A percentile compares a stretch with the other conserved stretches of the same genome.
Evolutionary conservation across 2,329 filamentous ascomycete genomes (phyloP).

Genomic region (Stagonosporopsis cucurbitacearum): DNA sequence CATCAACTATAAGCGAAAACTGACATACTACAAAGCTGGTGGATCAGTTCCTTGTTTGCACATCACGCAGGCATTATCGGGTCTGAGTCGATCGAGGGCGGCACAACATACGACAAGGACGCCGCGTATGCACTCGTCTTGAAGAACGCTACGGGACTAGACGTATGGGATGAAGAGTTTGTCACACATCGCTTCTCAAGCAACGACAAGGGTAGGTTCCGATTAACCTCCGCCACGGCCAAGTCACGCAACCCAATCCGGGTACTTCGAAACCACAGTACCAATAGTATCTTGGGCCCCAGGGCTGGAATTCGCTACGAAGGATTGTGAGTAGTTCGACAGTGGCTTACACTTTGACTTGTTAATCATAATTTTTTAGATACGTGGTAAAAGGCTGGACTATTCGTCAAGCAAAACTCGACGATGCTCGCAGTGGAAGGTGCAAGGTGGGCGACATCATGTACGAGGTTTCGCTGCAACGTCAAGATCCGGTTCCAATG

Average conservation of each 20-base stretch:
- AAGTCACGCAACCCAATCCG: conserved; percentile 52
- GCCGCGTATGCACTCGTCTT: conserved; percentile 57
- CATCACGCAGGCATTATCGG: conserved; percentile 58
- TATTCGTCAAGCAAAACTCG: conserved; percentile 37
- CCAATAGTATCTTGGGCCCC: conserved; percentile 55
- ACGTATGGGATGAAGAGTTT: conserved; percentile 37
- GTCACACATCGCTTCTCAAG: conserved; percentile 53
- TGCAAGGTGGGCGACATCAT: conserved; percentile 38
- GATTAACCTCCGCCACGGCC: conserved; percentile 52
- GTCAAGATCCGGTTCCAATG: conserved; percentile 46
- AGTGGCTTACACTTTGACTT: not conserved
- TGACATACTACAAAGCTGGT: conserved; percentile 51
- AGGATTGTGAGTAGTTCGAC: conserved; percentile 52
- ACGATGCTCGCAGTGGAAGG: conserved; percentile 21
- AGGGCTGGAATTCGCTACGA: conserved; percentile 57
- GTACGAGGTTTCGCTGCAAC: conserved; percentile 50
- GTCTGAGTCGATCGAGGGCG: conserved; percentile 49
- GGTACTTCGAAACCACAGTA: conserved; percentile 53
- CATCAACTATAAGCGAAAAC: not conserved
- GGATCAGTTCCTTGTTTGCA: conserved; percentile 57
- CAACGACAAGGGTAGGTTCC: conserved; percentile 53
- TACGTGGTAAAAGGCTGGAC: conserved; percentile 50
- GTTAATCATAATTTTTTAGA: conserved; percentile 20
- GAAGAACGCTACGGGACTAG: conserved; percentile 49
- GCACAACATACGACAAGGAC: conserved; percentile 51